Evolutionary conservation across 768 basidiomycete genomes (phyloP), one percentile per base, ranked within the genome.

Genomic region (Lactarius tabidus): DNA sequence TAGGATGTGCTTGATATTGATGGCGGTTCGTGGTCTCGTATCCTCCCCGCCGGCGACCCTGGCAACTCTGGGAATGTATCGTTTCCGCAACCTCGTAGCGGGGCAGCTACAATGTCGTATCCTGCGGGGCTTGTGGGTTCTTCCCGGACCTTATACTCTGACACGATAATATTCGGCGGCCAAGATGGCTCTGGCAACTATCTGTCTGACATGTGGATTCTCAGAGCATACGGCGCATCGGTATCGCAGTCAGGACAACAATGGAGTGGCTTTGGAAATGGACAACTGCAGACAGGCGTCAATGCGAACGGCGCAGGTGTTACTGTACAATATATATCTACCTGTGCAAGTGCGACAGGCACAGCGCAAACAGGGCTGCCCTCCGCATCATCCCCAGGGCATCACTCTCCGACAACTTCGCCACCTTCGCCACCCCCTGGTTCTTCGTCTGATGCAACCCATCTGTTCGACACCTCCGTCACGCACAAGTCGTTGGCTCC

Each of bases 151-250:
- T 70, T 70, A 23, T 83, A 81, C 23, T 79, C 89, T 29, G 91
- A 93, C 71, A 88, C 84, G 20, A 81, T 93, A 53, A 84, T 93
- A 12, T 93, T 91, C 68, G 91, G 91, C 38, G 91, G 91, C 45
- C 82, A 82, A 69, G 89, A 91, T 72, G 77, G 79, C 52, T 73
- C 77, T 62, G 91, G 91, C 17, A 83, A 78, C 29, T 86, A 89
- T 71, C 78, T 91, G 4, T 82, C 85, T 45, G 91, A 93, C 62
- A 71, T 93, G 14, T 93, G 91, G 91, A 73, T 93, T 9, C 79
- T 93, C 66, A 79, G 91, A 60, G 83, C 89, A 5, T 93, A 92
- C 74, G 79, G 81, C 66, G 87, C 80, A n/a, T 74, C 80, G 36
- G 71, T 90, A 62, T 81, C 82, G n/a, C 68, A 81, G n/a, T 81